Evolutionary conservation across 1,284 basidiomycete genomes (phyloP).

Genomic region (Cryptococcus sp.): DNA sequence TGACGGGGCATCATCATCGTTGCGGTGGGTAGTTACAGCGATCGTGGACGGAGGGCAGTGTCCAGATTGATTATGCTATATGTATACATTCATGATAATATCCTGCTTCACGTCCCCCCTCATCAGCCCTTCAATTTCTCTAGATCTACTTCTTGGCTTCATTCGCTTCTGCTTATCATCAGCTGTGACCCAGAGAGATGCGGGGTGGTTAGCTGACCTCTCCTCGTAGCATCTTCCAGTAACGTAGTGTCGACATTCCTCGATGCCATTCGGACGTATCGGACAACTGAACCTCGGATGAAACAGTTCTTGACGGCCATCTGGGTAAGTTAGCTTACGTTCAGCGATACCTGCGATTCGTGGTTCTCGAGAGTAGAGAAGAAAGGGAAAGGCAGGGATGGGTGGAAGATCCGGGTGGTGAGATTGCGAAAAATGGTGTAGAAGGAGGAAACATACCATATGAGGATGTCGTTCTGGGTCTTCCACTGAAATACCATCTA

Average conservation of each 20-base stretch:
- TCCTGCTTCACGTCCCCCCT: not conserved
- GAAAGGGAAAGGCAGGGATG: not conserved
- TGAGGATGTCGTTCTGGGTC: constrained; percentile 94
- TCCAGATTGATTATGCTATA: no score
- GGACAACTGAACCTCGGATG: constrained; percentile 95
- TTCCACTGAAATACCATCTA: constrained; percentile 89
- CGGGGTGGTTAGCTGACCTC: constrained; percentile 58
- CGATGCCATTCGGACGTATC: constrained; percentile 91
- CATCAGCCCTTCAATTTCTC: not conserved
- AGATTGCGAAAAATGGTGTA: not conserved
- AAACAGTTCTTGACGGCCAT: constrained; percentile 99
- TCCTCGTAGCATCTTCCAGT: constrained; percentile 91
- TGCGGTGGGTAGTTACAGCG: no score
- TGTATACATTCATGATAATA: no score
- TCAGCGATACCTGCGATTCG: not conserved
- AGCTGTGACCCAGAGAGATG: not conserved
- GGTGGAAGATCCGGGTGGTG: not conserved
- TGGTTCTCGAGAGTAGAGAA: not conserved
- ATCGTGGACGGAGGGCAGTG: no score
- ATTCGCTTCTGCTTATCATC: constrained; percentile 29
- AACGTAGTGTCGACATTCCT: constrained; percentile 93
- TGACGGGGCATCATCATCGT: no score
- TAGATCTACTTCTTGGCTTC: constrained; percentile 30
- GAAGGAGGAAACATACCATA: constrained; percentile 62
- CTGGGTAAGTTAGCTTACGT: constrained; percentile 51